Evolutionary conservation across 208 protist genomes (phyloP).

Genomic region (Wallacemonas collosoma): DNA sequence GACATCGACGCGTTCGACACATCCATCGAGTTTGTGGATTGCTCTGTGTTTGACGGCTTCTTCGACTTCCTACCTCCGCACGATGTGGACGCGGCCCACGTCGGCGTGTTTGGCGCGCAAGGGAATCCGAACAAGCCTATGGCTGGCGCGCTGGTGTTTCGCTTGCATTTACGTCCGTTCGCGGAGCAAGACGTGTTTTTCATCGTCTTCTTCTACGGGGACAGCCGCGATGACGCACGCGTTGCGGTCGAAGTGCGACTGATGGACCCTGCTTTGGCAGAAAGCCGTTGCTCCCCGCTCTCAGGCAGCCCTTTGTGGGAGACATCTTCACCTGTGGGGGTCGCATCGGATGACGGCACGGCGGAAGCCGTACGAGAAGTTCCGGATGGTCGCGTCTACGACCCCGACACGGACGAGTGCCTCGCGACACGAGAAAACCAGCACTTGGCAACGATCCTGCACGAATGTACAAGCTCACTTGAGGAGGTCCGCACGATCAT

Average conservation of each 20-base stretch:
- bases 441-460: neutral
- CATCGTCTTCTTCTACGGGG: conserved; percentile 39
- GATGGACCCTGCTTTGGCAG: conserved; percentile 18
- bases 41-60: conserved; percentile 39
- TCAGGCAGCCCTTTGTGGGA: neutral
- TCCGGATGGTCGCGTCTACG: conserved; percentile 1
- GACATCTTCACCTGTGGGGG: no score
- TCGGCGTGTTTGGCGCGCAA: conserved; percentile 37
- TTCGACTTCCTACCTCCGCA: conserved; percentile 58
- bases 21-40: conserved; percentile 37
- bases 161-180: conserved; percentile 24
- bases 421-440: neutral
- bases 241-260: conserved; percentile 38
- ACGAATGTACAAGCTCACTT: conserved; percentile 3
- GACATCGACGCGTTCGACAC: conserved; percentile 29
- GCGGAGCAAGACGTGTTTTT: conserved; percentile 43
- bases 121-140: conserved; percentile 33
- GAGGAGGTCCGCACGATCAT: conserved; percentile 5
- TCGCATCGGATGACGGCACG: conserved; percentile 12
- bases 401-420: conserved; percentile 16
- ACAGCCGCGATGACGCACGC: conserved; percentile 20
- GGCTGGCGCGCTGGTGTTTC: conserved; percentile 37
- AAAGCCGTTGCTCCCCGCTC: conserved; percentile 25
- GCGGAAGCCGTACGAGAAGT: neutral
- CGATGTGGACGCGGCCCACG: conserved; percentile 20